Base-by-base conservation (phyloP, 2,329 filamentous ascomycete species). In the Aspergillus alliaceus region DNA sequence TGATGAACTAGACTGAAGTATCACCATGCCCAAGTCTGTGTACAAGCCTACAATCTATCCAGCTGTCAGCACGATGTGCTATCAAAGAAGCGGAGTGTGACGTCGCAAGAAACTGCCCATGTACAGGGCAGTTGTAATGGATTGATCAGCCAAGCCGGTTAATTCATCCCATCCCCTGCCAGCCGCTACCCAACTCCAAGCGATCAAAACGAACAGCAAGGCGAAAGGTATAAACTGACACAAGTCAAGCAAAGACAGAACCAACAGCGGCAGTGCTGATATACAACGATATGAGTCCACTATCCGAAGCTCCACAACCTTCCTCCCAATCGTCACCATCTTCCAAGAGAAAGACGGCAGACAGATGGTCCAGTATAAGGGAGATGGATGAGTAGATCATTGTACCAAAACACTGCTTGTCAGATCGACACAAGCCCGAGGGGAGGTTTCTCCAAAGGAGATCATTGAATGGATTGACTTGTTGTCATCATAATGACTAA, bases 401-500 rank as follows among this genome's bases (percentile, higher is more conserved):
- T 66, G 64, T 58, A 60, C 44, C 53, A 58, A n/a, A 51, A 49
- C 56, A 53, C 57, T 60, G 58, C 47, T 37, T 59, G 57, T 64
- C n/a, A 46, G 49, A 39, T 52, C 47, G 52, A 62, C 66, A 60
- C 64, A 57, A 61, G 68, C 68, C 63, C 69, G 68, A 74, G 66
- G 68, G 73, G 72, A 66, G 73, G 72, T 73, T 59, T 72, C 69
- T 70, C 70, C 48, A 53, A 60, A 64, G 67, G 70, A 75, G 75
- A 75, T 84, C 81, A 73, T 84, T 82, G 82, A 84, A 84, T 84
- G 82, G 82, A 84, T 84, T 81, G 80, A 84, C 82, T 84, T 73
- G 79, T 77, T 82, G 80, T 83, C 82, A 82, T 84, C 82, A 79
- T 82, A 66, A 74, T 51, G 61, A 50, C 62, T 50, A 29, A 53